A percentile compares a stretch with the other conserved stretches of the same genome.
phyloP scores from a whole-genome alignment of 2,329 filamentous ascomycete genomes.

The Aspergillus alliaceus region DNA sequence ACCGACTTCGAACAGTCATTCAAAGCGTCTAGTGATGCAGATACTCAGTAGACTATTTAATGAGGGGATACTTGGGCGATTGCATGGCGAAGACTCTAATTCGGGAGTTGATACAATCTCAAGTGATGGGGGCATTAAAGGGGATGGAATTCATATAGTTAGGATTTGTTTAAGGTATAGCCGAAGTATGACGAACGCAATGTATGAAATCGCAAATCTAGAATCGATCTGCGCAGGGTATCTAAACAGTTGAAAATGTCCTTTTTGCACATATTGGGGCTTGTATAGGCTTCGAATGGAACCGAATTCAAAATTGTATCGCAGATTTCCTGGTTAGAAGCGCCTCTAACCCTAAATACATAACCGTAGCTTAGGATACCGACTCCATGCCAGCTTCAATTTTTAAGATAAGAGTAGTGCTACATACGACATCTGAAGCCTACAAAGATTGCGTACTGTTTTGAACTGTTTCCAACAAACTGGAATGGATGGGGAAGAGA shows the following conservation, averaged over 20 bases:
- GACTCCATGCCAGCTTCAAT: neutral
- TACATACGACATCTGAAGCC: neutral
- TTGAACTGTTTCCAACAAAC: neutral
- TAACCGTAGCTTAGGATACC: neutral
- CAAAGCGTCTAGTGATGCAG: conserved; percentile 48
- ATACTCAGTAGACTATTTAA: conserved; percentile 3
- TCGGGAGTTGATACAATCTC: neutral
- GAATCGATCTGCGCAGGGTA: too few species aligned
- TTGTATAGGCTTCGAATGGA: too few species aligned
- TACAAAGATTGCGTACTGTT: neutral
- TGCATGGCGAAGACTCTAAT: neutral
- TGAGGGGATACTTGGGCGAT: neutral
- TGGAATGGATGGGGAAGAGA: neutral
- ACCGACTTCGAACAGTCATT: conserved; percentile 93
- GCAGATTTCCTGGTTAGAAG: too few species aligned
- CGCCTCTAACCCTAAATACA: too few species aligned
- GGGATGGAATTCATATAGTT: neutral
- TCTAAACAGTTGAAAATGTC: too few species aligned
- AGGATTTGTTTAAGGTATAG: neutral
- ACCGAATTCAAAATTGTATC: too few species aligned
- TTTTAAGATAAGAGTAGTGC: neutral
- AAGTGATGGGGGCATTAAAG: neutral
- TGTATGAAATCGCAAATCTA: neutral
- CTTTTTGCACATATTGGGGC: too few species aligned
- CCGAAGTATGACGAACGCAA: neutral